Evolutionary conservation across 352 stramenopile genomes (phyloP).

Genomic region (Poterioochromonas sp.): DNA sequence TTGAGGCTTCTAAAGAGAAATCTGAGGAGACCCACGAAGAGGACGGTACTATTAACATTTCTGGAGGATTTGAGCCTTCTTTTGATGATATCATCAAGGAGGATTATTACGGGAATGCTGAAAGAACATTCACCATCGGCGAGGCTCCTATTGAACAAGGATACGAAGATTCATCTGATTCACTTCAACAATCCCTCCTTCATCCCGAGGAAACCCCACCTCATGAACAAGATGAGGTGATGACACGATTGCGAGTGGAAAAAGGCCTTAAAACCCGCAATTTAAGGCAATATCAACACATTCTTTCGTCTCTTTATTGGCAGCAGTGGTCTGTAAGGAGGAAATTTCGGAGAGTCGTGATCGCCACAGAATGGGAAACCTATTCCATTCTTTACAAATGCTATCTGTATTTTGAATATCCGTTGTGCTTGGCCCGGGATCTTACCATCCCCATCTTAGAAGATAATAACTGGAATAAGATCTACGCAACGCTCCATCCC

Average conservation of each 20-base stretch:
- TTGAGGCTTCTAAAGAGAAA: not conserved
- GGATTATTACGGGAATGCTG: not conserved
- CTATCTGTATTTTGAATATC: conserved; percentile 51
- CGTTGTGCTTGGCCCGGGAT: conserved; percentile 53
- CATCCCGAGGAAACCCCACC: no score
- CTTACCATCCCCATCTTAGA: conserved; percentile 64
- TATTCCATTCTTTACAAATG: conserved; percentile 43
- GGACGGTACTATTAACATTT: not conserved
- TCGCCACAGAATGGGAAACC: conserved; percentile 54
- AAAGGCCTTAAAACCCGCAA: no score
- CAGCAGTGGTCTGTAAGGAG: conserved; percentile 45
- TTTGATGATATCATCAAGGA: conserved; percentile 1
- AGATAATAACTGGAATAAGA: conserved; percentile 66
- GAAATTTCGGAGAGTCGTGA: conserved; percentile 25
- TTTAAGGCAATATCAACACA: no score
- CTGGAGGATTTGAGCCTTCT: not conserved
- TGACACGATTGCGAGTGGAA: no score
- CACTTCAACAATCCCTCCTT: no score
- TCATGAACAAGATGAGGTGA: no score
- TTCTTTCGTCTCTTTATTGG: conserved; percentile 39
- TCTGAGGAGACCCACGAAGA: not conserved
- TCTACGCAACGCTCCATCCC: conserved; percentile 66
- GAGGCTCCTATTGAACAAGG: no score
- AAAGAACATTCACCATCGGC: no score
- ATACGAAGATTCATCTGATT: no score